Evolutionary conservation across 2,329 filamentous ascomycete genomes (phyloP).

Genomic region (Onygena corvina): DNA sequence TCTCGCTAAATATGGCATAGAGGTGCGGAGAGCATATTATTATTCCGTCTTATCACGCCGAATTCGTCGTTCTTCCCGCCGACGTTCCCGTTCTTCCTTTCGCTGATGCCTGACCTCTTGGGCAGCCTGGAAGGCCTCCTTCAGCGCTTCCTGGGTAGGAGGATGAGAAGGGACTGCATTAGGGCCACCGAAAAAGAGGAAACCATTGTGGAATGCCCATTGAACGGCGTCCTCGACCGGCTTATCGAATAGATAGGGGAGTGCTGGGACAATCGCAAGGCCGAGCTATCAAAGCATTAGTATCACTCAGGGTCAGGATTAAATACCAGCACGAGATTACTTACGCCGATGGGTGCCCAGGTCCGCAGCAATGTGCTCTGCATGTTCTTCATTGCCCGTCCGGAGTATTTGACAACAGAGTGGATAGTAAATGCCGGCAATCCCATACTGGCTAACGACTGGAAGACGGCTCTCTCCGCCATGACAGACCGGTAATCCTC

Average conservation of each 20-base stretch:
- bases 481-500: conserved; percentile 89
- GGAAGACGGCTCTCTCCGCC: conserved; percentile 81
- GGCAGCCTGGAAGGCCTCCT: conserved; percentile 18
- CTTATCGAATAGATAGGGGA: conserved; percentile 77
- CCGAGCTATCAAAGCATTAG: conserved; percentile 39
- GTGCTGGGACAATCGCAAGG: conserved; percentile 63
- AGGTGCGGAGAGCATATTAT: neutral
- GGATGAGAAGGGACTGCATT: conserved; percentile 36
- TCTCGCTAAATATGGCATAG: neutral
- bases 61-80: conserved; percentile 17
- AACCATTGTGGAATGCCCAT: conserved; percentile 74
- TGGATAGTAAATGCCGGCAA: conserved; percentile 90
- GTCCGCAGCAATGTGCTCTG: conserved; percentile 67
- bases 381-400: conserved; percentile 66
- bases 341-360: conserved; percentile 81
- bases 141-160: conserved; percentile 8
- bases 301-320: neutral
- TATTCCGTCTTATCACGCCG: conserved; percentile 13
- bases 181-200: conserved; percentile 58
- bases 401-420: conserved; percentile 80
- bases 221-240: conserved; percentile 88
- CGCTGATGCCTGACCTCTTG: conserved; percentile 18
- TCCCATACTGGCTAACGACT: conserved; percentile 84
- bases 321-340: conserved; percentile 34
- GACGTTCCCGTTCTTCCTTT: conserved; percentile 19